Evolutionary conservation across 768 basidiomycete genomes (phyloP), one percentile per base, ranked within the genome.

Genomic region (Amanita pallidorosea): DNA sequence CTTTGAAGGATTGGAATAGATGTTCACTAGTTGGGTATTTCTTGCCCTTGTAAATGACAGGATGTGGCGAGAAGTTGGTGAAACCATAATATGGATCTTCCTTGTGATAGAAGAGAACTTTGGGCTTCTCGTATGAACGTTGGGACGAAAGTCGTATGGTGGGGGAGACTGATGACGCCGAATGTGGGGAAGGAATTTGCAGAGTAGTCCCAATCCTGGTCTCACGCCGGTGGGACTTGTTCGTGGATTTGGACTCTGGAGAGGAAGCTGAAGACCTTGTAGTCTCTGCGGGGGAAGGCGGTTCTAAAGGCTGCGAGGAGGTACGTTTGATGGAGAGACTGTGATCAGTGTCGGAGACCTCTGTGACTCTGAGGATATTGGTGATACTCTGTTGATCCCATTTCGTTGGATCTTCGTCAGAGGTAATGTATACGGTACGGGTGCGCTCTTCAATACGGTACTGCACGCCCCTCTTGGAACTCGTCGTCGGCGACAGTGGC

Each of bases 11-110:
- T 56, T 87, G 85, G 58, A 85, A 87, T 9, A 87, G 72, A 62
- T 87, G 85, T 60, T 86, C 85, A 59, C 82, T 82, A 0, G 85
- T 88, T 1, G 84, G 82, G 59, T 86, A 88, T 49, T 65, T 70
- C 59, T 79, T 81, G 36, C 78, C 78, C 29, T 77, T 72, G 60
- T 83, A 81, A 8, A 68, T 57, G 8, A 88, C 76, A 40, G 77
- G 69, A 61, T 86, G 83, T 0, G 77, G 61, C 8, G 85, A 85
- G 62, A 85, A 85, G 61, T 85, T 85, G 37, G 83, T 84, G 58
- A 85, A 85, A 6, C 80, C 83, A 54, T 85, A 83, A 59, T 83
- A 70, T 9, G 81, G 80, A 40, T 75, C 68, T 11, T 74, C 66
- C 58, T 77, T 84, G 56, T 83, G 72, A 56, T 85, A 85, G 60